These are phyloP conservation scores for Hanseniaspora meyeri DNA, from an alignment of 805 yeast species.

Conservation along the genomic window DNA sequence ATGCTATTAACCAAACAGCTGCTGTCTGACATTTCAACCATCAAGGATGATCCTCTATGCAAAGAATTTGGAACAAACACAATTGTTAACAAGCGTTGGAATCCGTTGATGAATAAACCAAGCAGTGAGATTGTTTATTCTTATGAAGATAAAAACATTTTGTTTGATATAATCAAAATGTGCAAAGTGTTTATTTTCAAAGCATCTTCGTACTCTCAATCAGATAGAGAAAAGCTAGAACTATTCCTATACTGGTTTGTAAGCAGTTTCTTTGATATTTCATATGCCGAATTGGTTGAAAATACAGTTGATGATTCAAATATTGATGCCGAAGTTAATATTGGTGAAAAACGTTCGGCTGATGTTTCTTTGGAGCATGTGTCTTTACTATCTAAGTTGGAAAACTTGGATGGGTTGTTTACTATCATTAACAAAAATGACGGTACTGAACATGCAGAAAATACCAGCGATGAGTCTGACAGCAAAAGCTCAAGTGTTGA, in stretches of 20 bases:
- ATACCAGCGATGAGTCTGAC: slow-evolving; percentile 21
- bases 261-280: slow-evolving; percentile 56
- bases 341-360: slow-evolving; percentile 17
- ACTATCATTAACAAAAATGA: slow-evolving; percentile 4
- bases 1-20: slow-evolving; percentile 78
- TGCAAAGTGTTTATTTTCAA: slow-evolving; percentile 54
- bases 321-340: slow-evolving; percentile 16
- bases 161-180: slow-evolving; percentile 61
- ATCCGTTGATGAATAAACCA: slow-evolving; percentile 80
- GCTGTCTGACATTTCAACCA: slow-evolving; percentile 81
- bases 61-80: not conserved
- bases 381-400: not conserved
- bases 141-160: slow-evolving; percentile 53
- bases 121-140: slow-evolving; percentile 55
- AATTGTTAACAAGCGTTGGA: slow-evolving; percentile 53
- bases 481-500: slow-evolving; percentile 18
- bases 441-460: slow-evolving; percentile 11
- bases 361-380: not conserved
- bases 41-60: slow-evolving; percentile 52
- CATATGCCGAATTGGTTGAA: slow-evolving; percentile 27
- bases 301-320: not conserved
- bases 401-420: not conserved
- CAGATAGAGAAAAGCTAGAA: slow-evolving; percentile 66
- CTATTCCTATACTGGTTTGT: slow-evolving; percentile 61
- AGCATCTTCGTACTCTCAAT: slow-evolving; percentile 61